Conservation (phyloP, 345 rosid species). For the Gossypium thurberi region DNA sequence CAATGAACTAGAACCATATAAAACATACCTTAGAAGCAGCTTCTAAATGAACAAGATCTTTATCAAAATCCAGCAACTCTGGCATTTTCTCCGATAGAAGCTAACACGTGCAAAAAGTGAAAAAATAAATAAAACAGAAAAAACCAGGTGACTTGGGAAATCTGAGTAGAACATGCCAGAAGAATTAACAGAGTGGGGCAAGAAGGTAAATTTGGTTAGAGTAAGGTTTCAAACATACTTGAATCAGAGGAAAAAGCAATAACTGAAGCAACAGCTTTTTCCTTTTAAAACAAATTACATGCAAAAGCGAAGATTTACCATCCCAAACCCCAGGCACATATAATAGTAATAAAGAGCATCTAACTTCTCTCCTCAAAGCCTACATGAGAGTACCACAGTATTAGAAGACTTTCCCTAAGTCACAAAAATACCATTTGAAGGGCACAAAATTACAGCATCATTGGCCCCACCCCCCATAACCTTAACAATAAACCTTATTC, state of each 20-base stretch:
- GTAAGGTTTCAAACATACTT: neutral
- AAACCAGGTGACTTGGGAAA: neutral
- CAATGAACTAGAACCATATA: neutral
- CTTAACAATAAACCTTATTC: neutral
- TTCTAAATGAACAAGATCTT: constrained; percentile 84
- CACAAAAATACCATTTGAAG: neutral
- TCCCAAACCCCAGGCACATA: neutral
- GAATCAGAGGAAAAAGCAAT: neutral
- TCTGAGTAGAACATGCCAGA: neutral
- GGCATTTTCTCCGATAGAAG: constrained; percentile 94
- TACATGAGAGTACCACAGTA: neutral
- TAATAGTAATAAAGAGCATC: neutral
- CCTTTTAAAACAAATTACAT: neutral
- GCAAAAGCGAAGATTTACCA: neutral
- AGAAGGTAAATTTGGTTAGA: neutral
- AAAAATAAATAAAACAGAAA: constrained; percentile 8
- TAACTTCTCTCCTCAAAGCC: neutral
- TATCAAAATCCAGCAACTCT: constrained; percentile 79
- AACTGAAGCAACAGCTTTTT: neutral
- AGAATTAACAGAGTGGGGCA: neutral
- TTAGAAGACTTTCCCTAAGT: neutral
- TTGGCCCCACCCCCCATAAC: neutral
- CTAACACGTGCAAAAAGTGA: constrained; percentile 21
- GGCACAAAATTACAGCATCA: neutral
- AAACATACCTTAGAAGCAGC: constrained; percentile 87